Conservation (phyloP, 805 yeast species). For the Wickerhamomyces alni region DNA sequence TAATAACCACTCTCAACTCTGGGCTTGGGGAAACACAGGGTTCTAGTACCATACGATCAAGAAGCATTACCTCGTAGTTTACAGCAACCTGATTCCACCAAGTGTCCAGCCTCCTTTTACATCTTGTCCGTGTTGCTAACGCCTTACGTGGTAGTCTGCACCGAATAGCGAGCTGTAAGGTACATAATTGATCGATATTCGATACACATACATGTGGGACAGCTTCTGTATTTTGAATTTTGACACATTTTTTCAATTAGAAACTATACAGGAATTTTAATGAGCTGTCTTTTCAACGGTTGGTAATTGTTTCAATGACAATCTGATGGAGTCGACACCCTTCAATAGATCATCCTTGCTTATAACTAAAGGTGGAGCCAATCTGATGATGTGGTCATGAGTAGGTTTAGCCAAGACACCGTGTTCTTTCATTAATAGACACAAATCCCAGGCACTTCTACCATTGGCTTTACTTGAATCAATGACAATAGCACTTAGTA, state of each 20-base stretch:
- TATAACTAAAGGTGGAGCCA: constrained; percentile 94
- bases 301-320: constrained; percentile 51
- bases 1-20: too few relatives aligned
- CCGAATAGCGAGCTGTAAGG: too few relatives aligned
- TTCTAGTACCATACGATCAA: too few relatives aligned
- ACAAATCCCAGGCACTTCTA: constrained; percentile 93
- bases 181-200: too few relatives aligned
- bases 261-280: constrained; percentile 2
- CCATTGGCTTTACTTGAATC: constrained; percentile 81
- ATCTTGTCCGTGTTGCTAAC: too few relatives aligned
- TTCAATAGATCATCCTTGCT: constrained; percentile 76
- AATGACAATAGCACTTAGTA: constrained; percentile 85
- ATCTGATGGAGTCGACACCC: constrained; percentile 72
- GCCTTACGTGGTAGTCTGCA: too few relatives aligned
- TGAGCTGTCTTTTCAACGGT: constrained; percentile 41
- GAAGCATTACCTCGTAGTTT: too few relatives aligned
- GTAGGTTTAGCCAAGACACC: constrained; percentile 97
- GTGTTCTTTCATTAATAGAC: constrained; percentile 78
- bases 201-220: too few relatives aligned
- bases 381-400: constrained; percentile 89
- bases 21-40: too few relatives aligned
- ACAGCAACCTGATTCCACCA: too few relatives aligned
- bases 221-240: too few relatives aligned
- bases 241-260: neutral
- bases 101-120: too few relatives aligned